Evolutionary conservation across 1,284 basidiomycete species (phyloP), one percentile per base, ranked within the genome.

Genomic region (Ustilago bromivora): DNA sequence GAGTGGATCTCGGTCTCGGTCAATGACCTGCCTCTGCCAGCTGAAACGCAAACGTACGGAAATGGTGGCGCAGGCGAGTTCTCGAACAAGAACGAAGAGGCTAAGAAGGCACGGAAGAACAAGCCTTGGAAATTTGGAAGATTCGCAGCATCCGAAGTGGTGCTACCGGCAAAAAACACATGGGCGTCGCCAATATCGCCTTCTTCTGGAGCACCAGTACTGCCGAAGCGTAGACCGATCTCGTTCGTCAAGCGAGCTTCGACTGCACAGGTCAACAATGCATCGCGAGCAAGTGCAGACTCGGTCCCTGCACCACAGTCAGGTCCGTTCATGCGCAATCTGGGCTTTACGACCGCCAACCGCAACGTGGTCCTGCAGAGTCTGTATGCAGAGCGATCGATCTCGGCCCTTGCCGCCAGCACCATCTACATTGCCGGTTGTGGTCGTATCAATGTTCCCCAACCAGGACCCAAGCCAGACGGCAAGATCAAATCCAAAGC

Each of bases 1-100:
- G 70, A 77, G 34, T 77, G 75, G 70, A 77, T 77, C 47, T 70
- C 70, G 3, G 70, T 77, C 8, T 77, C 75, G 5, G 64, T 63
- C 58, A 66, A 66, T 28, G 75, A 77, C 35, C 41, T 77, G n/a
- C 75, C 70, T 2, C 28, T 60, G 46, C 53, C 61, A 23, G 43
- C 61, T 23, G 57, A 10, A 12, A 56, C 49, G 3, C 62, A 66
- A 12, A 36, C 69, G 3, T 72, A 77, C 40, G 70, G 74, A 13
- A 77, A 77, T 15, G 74, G 74, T 11, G 74, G 74, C 3, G 57
- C 56, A 2, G 74, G 74, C 38, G 70, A 72, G 23, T 77, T 61
- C 61, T 72, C 70, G 17, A 72, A 77, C 36, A 57, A 73, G 34
- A 69, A 64, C 15, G 58, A 65, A 17, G 41, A 62, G 17, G 61